These are phyloP conservation scores for Bolboschoenoplectus hybrid DNA, from an alignment of 202 grass and related monocot species.

Conservation along the genomic window DNA sequence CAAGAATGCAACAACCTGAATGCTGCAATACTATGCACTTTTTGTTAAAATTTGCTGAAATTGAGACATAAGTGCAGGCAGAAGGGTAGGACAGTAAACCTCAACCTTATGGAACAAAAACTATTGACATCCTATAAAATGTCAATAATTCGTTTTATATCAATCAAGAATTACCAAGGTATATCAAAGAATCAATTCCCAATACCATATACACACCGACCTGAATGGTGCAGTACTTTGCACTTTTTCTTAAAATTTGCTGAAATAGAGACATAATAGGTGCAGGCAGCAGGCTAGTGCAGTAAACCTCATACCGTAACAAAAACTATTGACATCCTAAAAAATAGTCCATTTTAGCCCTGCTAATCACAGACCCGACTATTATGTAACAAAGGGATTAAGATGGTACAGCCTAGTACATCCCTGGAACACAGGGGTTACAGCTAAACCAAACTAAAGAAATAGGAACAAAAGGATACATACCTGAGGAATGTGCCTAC, in stretches of 20 bases:
- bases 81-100: no score
- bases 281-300: neutral
- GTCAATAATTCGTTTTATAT: neutral
- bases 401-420: no score
- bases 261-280: neutral
- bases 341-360: no score
- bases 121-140: no score
- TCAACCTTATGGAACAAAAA: no score
- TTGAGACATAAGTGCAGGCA: no score
- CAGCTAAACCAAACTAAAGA: neutral
- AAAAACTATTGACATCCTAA: neutral
- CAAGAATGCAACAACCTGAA: neutral
- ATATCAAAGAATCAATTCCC: neutral
- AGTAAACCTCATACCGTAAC: neutral
- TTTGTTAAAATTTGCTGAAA: no score
- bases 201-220: neutral
- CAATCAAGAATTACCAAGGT: neutral
- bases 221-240: no score
- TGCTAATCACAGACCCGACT: neutral
- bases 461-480: neutral
- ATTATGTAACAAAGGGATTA: neutral
- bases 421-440: neutral
- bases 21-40: no score
- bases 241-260: neutral
- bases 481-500: slow-evolving; percentile 78